Evolutionary conservation across 495 filamentous ascomycete species (phyloP), one percentile per base, ranked within the genome.

Genomic region (Hypomontagnella monticulosa): DNA sequence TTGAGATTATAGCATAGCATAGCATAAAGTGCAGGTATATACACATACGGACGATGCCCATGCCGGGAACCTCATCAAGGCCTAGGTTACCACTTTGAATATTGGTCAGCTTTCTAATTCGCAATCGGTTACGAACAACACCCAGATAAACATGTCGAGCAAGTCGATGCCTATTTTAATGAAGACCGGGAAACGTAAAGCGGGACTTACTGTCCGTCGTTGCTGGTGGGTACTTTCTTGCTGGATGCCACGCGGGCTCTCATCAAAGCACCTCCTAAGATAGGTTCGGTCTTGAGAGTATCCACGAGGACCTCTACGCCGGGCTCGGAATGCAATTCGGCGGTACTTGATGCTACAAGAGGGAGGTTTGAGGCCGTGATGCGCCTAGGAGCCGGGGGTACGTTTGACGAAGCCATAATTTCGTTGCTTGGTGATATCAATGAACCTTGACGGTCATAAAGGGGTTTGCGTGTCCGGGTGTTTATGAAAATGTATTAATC

Each of bases 281-380:
- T 63, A 19, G 65, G 49, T 14, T 67, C 67, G 4, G 55, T 52
- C 7, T 57, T 6, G 40, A 73, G 64, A 23, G 43, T 63, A 33
- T 73, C 67, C 46, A 69, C 62, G 33, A 57, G 56, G 27, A 71
- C 62, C 30, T 65, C 58, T 23, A 73, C 64, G 5, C 49, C 59
- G 20, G 66, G 71, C 11, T 69, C 60, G 1, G 47, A 46, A 60
- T 63, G 64, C 44, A 42, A 12, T 15, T 49, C 57, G 9, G 54
- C 15, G 43, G 69, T 56, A 37, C 11, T 34, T 3, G 41, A 49
- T 27, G 40, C 49, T 12, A 34, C 18, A 47, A 69, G 48, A 20
- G 65, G 57, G n/a, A 70, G 62, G 38, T 71, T 70, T 4, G 61
- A 69, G 50, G 68, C 71, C 11, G 60, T 57, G 33, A 71, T 69